Conservation (phyloP, 805 yeast species). For the Debaryomyces prosopidis region DNA sequence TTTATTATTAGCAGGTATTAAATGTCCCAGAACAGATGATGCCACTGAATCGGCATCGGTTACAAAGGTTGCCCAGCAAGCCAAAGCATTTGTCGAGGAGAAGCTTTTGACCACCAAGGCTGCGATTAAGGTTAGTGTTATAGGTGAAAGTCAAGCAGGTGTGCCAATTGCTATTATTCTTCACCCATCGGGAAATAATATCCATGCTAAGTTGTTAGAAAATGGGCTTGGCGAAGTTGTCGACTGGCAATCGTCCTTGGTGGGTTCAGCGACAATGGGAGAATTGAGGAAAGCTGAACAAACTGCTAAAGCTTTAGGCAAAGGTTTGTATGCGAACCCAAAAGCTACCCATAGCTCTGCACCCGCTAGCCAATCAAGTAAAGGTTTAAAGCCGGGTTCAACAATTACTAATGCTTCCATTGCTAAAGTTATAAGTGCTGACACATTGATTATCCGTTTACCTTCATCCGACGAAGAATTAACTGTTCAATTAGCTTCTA, state of each 20-base stretch:
- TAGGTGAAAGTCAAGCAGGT: constrained; percentile 65
- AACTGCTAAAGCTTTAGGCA: constrained; percentile 57
- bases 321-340: constrained; percentile 54
- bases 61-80: constrained; percentile 66
- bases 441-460: constrained; percentile 59
- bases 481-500: constrained; percentile 73
- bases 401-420: constrained; percentile 53
- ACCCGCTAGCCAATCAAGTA: constrained; percentile 9
- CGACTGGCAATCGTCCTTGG: constrained; percentile 74
- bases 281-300: constrained; percentile 64
- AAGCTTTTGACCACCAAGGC: constrained; percentile 64
- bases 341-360: constrained; percentile 19
- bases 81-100: constrained; percentile 61
- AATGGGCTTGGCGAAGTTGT: constrained; percentile 73
- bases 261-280: constrained; percentile 68
- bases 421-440: constrained; percentile 64
- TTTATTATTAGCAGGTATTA: constrained; percentile 70
- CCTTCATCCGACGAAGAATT: constrained; percentile 49
- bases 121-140: constrained; percentile 46
- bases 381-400: constrained; percentile 44
- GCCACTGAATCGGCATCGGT: constrained; percentile 35
- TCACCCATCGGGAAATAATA: constrained; percentile 75
- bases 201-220: constrained; percentile 64
- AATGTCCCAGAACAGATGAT: constrained; percentile 67
- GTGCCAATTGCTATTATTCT: constrained; percentile 56